Percentiles rank a stretch among this genome's conserved stretches.
Evolutionary conservation across 2,329 filamentous ascomycete genomes (phyloP).

Genomic region (Blastomyces gilchristii): DNA sequence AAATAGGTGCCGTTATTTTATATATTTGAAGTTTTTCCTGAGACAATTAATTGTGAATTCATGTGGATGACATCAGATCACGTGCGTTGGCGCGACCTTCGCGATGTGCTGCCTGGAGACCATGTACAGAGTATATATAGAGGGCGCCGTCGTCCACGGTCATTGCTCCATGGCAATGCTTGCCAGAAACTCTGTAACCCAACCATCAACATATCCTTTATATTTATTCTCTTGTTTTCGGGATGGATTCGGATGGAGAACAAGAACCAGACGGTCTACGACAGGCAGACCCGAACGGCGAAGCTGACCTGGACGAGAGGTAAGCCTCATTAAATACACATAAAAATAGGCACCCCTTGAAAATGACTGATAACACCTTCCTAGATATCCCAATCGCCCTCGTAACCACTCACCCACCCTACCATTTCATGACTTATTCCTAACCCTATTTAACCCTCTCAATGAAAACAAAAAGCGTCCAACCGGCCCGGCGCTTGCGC

Average conservation of each 20-base stretch:
- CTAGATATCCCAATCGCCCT: conserved; percentile 70
- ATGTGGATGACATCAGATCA: conserved; percentile 9
- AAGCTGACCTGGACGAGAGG: conserved; percentile 43
- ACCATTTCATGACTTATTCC: conserved; percentile 69
- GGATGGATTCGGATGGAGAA: conserved; percentile 1
- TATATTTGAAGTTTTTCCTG: too few relatives aligned
- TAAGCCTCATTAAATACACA: conserved; percentile 16
- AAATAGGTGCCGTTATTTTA: too few relatives aligned
- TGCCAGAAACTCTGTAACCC: neutral
- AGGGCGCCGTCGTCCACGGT: neutral
- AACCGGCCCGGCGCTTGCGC: conserved; percentile 43
- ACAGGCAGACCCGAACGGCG: conserved; percentile 17
- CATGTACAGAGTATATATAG: neutral
- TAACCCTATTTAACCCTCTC: conserved; percentile 69
- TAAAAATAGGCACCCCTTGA: neutral
- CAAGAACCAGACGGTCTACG: neutral
- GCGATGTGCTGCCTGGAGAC: conserved; percentile 12
- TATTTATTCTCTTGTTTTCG: neutral
- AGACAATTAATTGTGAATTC: neutral
- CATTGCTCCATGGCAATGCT: neutral
- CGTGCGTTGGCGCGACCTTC: conserved; percentile 10
- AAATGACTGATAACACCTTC: neutral
- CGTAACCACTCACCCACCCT: conserved; percentile 69
- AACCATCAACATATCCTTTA: neutral
- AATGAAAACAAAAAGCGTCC: conserved; percentile 67